phyloP scores from a whole-genome alignment of 345 rosid genomes.

The Eucalyptus pauciflora region DNA sequence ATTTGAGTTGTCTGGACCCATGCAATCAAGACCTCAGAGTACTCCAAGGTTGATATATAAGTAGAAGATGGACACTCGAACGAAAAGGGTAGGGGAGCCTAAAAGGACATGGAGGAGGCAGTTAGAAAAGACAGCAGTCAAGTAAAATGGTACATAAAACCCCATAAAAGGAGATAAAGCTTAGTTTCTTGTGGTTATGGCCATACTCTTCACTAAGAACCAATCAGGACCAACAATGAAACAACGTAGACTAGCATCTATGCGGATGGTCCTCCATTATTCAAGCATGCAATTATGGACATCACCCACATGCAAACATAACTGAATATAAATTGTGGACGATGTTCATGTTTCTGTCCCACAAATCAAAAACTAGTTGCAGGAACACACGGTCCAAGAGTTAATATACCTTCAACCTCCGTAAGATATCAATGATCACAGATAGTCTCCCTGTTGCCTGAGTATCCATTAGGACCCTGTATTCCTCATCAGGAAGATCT shows the following conservation, averaged over 20 bases:
- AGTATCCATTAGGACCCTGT: conserved; percentile 66
- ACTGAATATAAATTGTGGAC: not conserved
- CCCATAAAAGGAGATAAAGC: not conserved
- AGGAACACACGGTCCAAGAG: not conserved
- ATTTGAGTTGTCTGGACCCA: not conserved
- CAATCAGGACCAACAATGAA: not conserved
- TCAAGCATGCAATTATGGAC: not conserved
- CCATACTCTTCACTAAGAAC: not conserved
- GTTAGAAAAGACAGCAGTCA: not conserved
- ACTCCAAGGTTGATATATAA: not conserved
- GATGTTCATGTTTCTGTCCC: not conserved
- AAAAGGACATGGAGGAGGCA: not conserved
- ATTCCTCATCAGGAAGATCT: conserved; percentile 66
- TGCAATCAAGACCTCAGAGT: not conserved
- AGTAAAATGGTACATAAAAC: not conserved
- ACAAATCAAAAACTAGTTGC: not conserved
- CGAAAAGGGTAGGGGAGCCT: not conserved
- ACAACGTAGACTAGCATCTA: not conserved
- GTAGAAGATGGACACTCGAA: not conserved
- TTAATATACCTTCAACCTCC: conserved; percentile 68
- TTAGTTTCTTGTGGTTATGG: not conserved
- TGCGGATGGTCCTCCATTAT: not conserved
- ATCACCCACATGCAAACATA: not conserved
- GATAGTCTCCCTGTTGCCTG: conserved; percentile 84
- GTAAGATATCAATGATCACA: conserved; percentile 60